Evolutionary conservation across 1,139 yeast genomes (phyloP), one percentile per base, ranked within the genome.

Genomic region (Diutina neorugosa): DNA sequence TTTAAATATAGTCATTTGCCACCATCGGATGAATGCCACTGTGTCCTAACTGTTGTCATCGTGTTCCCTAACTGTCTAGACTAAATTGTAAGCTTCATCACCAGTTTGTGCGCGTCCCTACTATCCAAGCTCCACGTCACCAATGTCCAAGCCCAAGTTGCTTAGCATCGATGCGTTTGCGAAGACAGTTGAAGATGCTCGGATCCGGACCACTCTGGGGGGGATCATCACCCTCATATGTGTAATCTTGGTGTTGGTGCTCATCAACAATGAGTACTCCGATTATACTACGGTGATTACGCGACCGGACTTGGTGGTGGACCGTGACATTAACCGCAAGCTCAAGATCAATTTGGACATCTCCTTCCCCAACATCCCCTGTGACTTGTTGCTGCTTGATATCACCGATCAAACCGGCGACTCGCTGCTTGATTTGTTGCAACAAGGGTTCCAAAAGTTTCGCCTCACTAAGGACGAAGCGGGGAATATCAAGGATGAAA

Each of bases 131-230:
- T 31, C 37, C 37, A 31, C 37, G 37, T 31, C 43, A 16, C n/a
- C 25, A 42, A 49, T 49, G 51, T 20, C 44, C n/a, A 73, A 70
- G 59, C 79, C 81, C 21, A 71, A 72, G 56, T 71, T 88, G 58
- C 71, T 86, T 54, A 79, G 84, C 47, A 74, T 86, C 57, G 98
- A 93, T 68, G 96, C 96, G 12, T 93, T 93, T 68, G 83, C 96
- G 40, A 91, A 90, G 68, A 89, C 98, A 6, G 91, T 88, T 50
- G 98, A 91, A 62, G 98, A 93, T 66, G 96, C 96, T 5, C 78
- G 88, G 55, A 81, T 93, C 56, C 82, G 86, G 59, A 93, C 98
- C 2, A 77, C 91, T 3, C 77, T 93, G 6, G 98, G 98, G 53
- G 98, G 97, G 2, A 63, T 89, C 44, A 87, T 93, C 60, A 90